These are phyloP conservation scores for Penicillium sp. DNA, from an alignment of 2,329 filamentous ascomycete species.

Conservation along the genomic window DNA sequence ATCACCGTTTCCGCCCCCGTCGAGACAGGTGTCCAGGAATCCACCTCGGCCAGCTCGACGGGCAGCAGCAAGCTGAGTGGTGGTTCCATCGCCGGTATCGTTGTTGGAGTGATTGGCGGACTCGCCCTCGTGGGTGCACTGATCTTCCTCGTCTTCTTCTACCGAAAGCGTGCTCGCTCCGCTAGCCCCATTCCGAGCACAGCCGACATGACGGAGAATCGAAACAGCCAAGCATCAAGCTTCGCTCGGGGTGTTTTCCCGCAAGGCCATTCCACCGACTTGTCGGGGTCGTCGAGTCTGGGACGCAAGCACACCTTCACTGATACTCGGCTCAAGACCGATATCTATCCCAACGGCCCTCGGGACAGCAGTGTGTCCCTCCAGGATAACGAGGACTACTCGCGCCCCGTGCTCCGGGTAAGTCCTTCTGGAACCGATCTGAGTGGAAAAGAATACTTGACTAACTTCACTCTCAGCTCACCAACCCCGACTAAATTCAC, in stretches of 20 bases:
- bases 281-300: slow-evolving; percentile 22
- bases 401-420: slow-evolving; percentile 49
- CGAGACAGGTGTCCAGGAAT: slow-evolving; percentile 23
- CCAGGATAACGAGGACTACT: slow-evolving; percentile 54
- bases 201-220: slow-evolving; percentile 34
- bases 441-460: background rate
- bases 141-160: slow-evolving; percentile 45
- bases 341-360: slow-evolving; percentile 47
- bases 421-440: slow-evolving; percentile 22
- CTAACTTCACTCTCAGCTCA: slow-evolving; percentile 35
- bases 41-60: slow-evolving; percentile 18
- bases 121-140: slow-evolving; percentile 43
- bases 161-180: slow-evolving; percentile 40
- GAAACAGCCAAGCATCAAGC: slow-evolving; percentile 41
- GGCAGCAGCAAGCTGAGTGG: slow-evolving; percentile 38
- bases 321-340: slow-evolving; percentile 51
- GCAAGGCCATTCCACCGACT: slow-evolving; percentile 32
- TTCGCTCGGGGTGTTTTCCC: slow-evolving; percentile 39
- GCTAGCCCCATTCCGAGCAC: slow-evolving; percentile 37
- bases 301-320: slow-evolving; percentile 43
- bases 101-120: slow-evolving; percentile 47
- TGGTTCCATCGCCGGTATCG: slow-evolving; percentile 51
- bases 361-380: slow-evolving; percentile 51
- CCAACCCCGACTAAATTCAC: slow-evolving; percentile 40
- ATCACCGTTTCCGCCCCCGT: slow-evolving; percentile 32